Evolutionary conservation across 768 basidiomycete genomes (phyloP), one percentile per base, ranked within the genome.

Genomic region (Boletus tomentosulus): DNA sequence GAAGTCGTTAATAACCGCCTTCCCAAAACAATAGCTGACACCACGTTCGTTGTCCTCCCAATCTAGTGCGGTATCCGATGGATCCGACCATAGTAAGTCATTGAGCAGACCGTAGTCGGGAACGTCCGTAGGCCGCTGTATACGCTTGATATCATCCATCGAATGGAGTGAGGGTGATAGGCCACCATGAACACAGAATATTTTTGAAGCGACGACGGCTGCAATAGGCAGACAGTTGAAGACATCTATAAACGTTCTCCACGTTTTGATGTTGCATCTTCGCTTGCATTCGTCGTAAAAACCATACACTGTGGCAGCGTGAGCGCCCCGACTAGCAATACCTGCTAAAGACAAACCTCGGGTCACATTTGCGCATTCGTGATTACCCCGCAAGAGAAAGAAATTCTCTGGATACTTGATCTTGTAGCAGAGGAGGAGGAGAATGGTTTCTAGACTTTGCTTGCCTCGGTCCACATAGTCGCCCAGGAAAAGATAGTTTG

Each of bases 221-320:
- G 96, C 95, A 65, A 99, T 98, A 47, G 97, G 97, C 12, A 99
- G 83, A 66, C 94, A 95, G 73, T 99, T 98, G 82, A 99, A 99
- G 54, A 98, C 96, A 74, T 99, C 97, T 71, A 98, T 92, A 72
- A 99, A 98, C 2, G 93, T 95, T 76, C 96, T 98, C 97, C 97
- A 99, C 27, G 92, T 95, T 77, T 98, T 99, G 80, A 98, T 93
- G 71, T 96, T 98, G 80, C 94, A 97, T 59, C 97, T 84, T 67
- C 97, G 87, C 76, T 99, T 99, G 80, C 97, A 99, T 75, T 99
- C 97, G 75, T 98, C 97, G 72, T 99, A 99, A 75, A 99, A 99
- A 27, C 97, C 97, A 65, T 99, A 99, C 22, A 98, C 97, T 98
- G 33, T 19, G 46, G 6, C 28, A 56, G 34, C 19, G 50, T 68